Evolutionary conservation across 2,329 filamentous ascomycete genomes (phyloP).

Genomic region (Aspergillus alliaceus): DNA sequence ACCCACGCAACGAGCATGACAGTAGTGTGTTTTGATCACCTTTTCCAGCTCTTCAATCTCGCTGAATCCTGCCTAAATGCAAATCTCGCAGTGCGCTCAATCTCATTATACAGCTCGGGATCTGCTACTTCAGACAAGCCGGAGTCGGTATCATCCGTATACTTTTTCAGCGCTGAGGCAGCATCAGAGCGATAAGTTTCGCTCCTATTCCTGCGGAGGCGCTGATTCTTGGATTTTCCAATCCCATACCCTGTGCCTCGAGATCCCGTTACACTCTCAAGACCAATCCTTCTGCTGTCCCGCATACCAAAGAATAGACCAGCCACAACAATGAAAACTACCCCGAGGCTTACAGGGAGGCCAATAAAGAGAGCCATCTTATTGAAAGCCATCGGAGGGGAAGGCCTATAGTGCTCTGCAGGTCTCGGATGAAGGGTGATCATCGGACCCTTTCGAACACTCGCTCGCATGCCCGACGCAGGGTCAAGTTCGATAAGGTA

Average conservation of each 20-base stretch:
- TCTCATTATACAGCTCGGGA: conserved; percentile 29
- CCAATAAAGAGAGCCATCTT: conserved; percentile 43
- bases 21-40: not conserved
- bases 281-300: conserved; percentile 37
- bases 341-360: conserved; percentile 40
- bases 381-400: conserved; percentile 27
- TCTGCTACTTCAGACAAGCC: conserved; percentile 18
- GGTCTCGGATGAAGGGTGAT: conserved; percentile 37
- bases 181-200: conserved; percentile 30
- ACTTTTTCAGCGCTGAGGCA: conserved; percentile 22
- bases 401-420: conserved; percentile 34
- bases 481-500: conserved; percentile 35
- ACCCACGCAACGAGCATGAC: not conserved
- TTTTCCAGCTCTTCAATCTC: conserved; percentile 38
- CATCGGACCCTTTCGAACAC: conserved; percentile 35
- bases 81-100: conserved; percentile 29
- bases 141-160: conserved; percentile 23
- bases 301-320: conserved; percentile 44
- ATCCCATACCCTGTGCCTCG: conserved; percentile 38
- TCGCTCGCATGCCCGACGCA: conserved; percentile 25
- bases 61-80: conserved; percentile 39
- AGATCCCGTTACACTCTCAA: conserved; percentile 37
- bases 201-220: conserved; percentile 31
- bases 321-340: conserved; percentile 37
- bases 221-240: conserved; percentile 36